Base-by-base conservation (phyloP, 2,329 filamentous ascomycete species). In the Phoma sp. region DNA sequence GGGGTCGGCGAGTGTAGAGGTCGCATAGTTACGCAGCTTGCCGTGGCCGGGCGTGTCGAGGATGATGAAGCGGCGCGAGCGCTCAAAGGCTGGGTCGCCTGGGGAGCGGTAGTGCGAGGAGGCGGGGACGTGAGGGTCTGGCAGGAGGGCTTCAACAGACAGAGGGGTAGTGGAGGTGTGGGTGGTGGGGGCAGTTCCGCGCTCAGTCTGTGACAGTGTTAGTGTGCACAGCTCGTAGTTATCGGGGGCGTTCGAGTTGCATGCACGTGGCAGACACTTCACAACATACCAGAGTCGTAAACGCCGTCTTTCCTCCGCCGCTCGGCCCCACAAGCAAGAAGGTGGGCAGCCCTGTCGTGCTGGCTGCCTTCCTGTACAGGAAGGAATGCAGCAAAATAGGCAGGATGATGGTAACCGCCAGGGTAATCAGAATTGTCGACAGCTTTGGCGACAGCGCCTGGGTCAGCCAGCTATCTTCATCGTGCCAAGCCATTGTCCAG, bases 31-130 rank as follows among this genome's bases (percentile, higher is more conserved):
- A 56, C 95, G 91, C 54, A 99, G 86, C 78, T 99, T 99, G 66
- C 92, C 92, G 78, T 99, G 95, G 32, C 95, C 95, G 0, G 95
- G 95, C 1, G 93, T 98, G 78, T 99, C 95, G 69, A 91, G 79
- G 28, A 98, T 79, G 33, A 90, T 79, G 73, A 95, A 91, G 71
- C 87, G 89, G 71, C 89, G 86, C 3, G 75, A 64, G 57, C 79
- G 75, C 53, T 72, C 69, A 42, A 77, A 77, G 9, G 85, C 82
- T 20, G 84, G 83, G 70, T 91, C 88, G 67, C 88, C 85, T 21
- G 80, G 76, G 36, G 86, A 88, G 61, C 88, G 85, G 74, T 86
- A 91, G 65, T 82, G 81, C 53, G 87, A 82, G 23, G 85, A 87
- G 18, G 78, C 78, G 9, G 85, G 81, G 38, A 78, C 77, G 71